A percentile compares a stretch with the other conserved stretches of the same genome.
Conservation (phyloP, 768 basidiomycete genomes). For the Imleria badia region DNA sequence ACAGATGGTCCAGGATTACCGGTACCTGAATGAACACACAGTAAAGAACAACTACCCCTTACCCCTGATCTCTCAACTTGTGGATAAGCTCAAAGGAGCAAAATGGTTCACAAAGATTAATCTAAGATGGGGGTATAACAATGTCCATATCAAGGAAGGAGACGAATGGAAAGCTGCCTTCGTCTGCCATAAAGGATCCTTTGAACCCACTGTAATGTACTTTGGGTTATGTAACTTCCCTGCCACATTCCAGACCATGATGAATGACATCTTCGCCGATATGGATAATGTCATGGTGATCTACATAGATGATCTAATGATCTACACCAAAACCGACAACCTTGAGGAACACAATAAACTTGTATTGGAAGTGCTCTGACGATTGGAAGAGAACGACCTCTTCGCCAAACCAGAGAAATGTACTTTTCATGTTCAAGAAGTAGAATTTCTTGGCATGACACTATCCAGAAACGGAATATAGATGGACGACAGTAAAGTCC, state of each 20-base stretch:
- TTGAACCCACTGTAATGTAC: neutral
- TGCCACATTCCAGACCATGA: neutral
- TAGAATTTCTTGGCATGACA: neutral
- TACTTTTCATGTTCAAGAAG: neutral
- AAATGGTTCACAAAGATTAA: too few relatives aligned
- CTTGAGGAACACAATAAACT: neutral
- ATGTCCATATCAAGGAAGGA: too few relatives aligned
- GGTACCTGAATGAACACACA: too few relatives aligned
- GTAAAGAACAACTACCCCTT: too few relatives aligned
- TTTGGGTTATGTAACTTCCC: neutral
- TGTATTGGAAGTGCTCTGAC: neutral
- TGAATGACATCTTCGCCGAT: neutral
- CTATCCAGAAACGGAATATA: too few relatives aligned
- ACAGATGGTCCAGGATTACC: too few relatives aligned
- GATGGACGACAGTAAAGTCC: too few relatives aligned
- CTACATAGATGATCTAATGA: neutral
- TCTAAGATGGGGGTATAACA: too few relatives aligned
- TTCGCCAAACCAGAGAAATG: too few relatives aligned
- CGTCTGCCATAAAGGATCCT: neutral
- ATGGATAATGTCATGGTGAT: neutral
- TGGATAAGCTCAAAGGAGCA: too few relatives aligned
- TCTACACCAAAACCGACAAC: neutral
- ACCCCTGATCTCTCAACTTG: too few relatives aligned
- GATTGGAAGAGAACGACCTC: neutral
- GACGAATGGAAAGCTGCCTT: neutral